Evolutionary conservation across 805 yeast species (phyloP), one percentile per base, ranked within the genome.

Genomic region (Metschnikowia rubicola): DNA sequence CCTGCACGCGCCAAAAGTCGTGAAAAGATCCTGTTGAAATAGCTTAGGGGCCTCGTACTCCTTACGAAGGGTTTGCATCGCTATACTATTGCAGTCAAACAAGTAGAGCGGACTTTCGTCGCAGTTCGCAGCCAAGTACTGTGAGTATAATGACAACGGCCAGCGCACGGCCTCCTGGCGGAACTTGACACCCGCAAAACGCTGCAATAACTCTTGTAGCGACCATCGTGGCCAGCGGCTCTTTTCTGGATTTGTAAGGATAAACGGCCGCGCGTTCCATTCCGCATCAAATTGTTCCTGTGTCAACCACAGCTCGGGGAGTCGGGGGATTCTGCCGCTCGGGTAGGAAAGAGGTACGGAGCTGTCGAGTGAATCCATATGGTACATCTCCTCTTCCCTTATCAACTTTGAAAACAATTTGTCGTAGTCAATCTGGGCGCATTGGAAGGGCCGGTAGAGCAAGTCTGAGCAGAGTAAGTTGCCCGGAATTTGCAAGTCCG

Each of bases 61-160:
- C n/a, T 67, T 53, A 10, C 73, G 67, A 41, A 88, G 65, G 35
- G 74, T 71, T 45, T 67, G 65, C 80, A 84, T 82, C 2, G 95
- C 89, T n/a, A 60, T 62, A 33, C 88, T 81, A 50, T 77, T 77
- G 63, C 96, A 87, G 62, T 90, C 97, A 66, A 90, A 90, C 26
- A 90, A 67, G 62, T 90, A 90, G 19, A 90, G 69, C 7, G 97
- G 97, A 19, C 85, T 81, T 62, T 90, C 97, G 64, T 90, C 97
- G 19, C 58, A 55, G 63, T 89, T 91, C 10, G 67, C 47, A 4
- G 66, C 57, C 56, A 84, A 75, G 60, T 90, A 90, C 43, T 81
- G 73, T 1, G 76, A 61, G 59, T 88, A 90, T 17, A 79, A 68
- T 1, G 68, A 55, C 19, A 90, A 67, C 3, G 83, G 75, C 96